Evolutionary conservation across 148 eudicot species (phyloP).

Genomic region (Chenopodium quinoa): DNA sequence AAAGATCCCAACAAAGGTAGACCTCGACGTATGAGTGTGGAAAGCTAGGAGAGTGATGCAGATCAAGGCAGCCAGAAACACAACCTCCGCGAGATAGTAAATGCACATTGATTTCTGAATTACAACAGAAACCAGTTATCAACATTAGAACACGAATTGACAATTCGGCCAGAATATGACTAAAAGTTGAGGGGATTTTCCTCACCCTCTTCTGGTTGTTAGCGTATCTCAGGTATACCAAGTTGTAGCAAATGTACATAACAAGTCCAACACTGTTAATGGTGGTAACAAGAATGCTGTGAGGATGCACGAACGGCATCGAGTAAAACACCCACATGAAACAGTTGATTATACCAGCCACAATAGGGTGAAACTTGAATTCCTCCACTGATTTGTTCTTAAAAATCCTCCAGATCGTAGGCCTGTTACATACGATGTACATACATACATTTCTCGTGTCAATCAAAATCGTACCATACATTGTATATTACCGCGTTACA

Average conservation of each 20-base stretch:
- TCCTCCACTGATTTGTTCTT: conserved; percentile 56
- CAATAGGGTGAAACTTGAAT: conserved; percentile 55
- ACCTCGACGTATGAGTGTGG: conserved; percentile 37
- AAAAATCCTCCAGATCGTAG: conserved; percentile 42
- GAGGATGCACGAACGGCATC: conserved; percentile 57
- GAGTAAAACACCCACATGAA: conserved; percentile 62
- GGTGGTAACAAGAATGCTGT: conserved; percentile 59
- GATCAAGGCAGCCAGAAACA: conserved; percentile 27
- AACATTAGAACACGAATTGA: no score
- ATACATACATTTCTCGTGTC: no score
- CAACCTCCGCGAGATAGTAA: conserved; percentile 29
- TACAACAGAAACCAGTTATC: background rate
- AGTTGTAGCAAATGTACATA: conserved; percentile 37
- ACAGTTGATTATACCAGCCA: conserved; percentile 58
- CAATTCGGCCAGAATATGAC: background rate
- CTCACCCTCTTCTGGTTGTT: conserved; percentile 45
- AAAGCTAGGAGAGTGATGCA: conserved; percentile 29
- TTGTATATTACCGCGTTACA: no score
- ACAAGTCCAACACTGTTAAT: conserved; percentile 51
- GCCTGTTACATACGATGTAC: conserved; percentile 31
- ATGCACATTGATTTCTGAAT: conserved; percentile 26
- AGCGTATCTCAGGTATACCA: conserved; percentile 45
- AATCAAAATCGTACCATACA: background rate
- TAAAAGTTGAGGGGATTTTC: no score
- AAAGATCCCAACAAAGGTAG: conserved; percentile 48